Evolutionary conservation across 768 basidiomycete genomes (phyloP), one percentile per base, ranked within the genome.

Genomic region (Boletus subcaerulescens): DNA sequence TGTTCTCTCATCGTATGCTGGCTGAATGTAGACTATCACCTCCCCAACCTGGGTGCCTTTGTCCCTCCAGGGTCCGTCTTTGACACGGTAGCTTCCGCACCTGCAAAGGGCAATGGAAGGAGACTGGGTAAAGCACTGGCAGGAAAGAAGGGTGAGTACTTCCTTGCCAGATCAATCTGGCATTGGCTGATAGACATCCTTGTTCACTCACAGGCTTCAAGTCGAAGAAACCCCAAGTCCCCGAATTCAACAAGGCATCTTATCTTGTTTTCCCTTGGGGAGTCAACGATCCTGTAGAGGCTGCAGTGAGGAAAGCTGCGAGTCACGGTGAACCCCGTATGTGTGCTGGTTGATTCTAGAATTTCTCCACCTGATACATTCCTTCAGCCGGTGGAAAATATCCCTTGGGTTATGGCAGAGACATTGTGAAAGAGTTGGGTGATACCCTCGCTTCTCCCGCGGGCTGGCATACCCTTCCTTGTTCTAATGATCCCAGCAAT

Each of bases 381-480:
- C 14, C 13, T 29, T 17, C 32, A 63, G 53, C 11, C n/a, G 50
- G 8, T 13, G 5, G 5, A 1, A 7, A 38, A 18, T 48, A 58
- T 42, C 49, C 70, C 3, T 35, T 68, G 3, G 14, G 57, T 0
- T 71, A 61, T 24, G 71, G 71, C 29, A 66, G 69, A 44, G 55
- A 52, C 14, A 31, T 81, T 5, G 73, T 77, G 56, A 80, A 81
- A 64, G 86, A 89, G 75, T 85, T 84, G 62, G 84, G 81, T 59
- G 96, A 99, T 68, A 65, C 67, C 0, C 70, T 86, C 9, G 93
- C 95, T 6, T 90, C 89, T 45, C 96, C 96, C 14, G 77, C 80
- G 43, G 96, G 96, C 5, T 99, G 96, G 96, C 96, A 99, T 66
- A 68, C 86, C 0, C 76, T 98, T 46, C 94, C 94, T 14, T 77